phyloP scores from a whole-genome alignment of 2,329 filamentous ascomycete species.

The Paecilomyces dactylethromorphus region DNA sequence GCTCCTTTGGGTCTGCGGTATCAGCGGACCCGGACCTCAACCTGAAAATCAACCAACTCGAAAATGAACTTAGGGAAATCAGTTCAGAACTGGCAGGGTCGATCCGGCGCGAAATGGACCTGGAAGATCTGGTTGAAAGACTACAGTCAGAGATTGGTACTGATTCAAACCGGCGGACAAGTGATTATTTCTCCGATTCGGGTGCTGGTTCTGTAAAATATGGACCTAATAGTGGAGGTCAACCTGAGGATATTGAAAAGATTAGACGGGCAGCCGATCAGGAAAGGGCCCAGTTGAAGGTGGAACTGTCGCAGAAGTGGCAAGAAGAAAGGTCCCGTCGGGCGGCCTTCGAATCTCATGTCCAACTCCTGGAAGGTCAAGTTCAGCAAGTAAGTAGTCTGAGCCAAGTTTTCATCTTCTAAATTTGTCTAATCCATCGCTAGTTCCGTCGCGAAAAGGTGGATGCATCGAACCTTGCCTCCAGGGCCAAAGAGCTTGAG shows the following conservation, averaged over 20 bases:
- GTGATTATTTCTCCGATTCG: conserved; percentile 97
- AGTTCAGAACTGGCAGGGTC: conserved; percentile 87
- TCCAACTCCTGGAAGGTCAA: conserved; percentile 73
- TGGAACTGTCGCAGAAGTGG: conserved; percentile 78
- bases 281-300: conserved; percentile 77
- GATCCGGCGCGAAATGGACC: conserved; percentile 89
- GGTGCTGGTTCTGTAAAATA: conserved; percentile 79
- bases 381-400: conserved; percentile 54
- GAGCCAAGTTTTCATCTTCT: not conserved
- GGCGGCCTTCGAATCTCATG: conserved; percentile 72
- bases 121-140: conserved; percentile 88
- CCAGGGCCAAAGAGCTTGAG: conserved; percentile 70
- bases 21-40: conserved; percentile 38
- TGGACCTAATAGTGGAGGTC: conserved; percentile 53
- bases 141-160: conserved; percentile 66
- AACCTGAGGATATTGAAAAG: conserved; percentile 68
- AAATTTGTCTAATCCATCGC: conserved; percentile 9
- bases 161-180: conserved; percentile 66
- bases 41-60: conserved; percentile 74
- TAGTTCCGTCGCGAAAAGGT: conserved; percentile 47
- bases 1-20: conserved; percentile 38
- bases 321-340: conserved; percentile 77
- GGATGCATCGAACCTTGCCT: conserved; percentile 42
- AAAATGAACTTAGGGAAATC: conserved; percentile 89
- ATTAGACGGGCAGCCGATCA: conserved; percentile 80